Conservation (phyloP, 257 asterid species). For the Solanum gracilifrons region DNA sequence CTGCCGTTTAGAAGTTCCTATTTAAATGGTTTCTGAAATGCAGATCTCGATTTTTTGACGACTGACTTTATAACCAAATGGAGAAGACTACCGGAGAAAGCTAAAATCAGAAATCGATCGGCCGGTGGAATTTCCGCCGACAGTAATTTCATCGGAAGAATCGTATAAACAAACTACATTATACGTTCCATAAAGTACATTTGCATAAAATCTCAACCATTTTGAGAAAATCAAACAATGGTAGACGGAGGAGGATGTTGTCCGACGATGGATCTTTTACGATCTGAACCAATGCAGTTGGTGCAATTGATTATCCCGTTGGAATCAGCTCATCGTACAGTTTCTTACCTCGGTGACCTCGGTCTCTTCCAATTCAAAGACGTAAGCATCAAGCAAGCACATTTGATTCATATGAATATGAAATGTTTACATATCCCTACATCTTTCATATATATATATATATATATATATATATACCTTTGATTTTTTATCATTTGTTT, state of each 20-base stretch:
- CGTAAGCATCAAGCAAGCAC: constrained; percentile 24
- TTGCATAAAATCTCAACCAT: neutral
- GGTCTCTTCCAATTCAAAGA: constrained; percentile 57
- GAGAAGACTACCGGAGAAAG: neutral
- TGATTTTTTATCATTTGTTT: neutral
- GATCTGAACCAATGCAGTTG: constrained; percentile 62
- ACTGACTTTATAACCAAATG: neutral
- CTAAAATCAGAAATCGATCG: neutral
- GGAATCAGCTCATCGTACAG: constrained; percentile 43
- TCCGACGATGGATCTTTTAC: constrained; percentile 51
- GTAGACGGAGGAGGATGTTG: constrained; percentile 3
- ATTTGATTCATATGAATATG: neutral
- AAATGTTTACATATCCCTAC: neutral
- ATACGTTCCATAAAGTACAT: neutral
- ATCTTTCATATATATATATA: neutral
- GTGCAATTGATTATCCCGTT: constrained; percentile 48
- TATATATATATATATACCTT: neutral
- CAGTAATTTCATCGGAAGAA: neutral
- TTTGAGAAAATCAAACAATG: neutral
- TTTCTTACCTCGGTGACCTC: constrained; percentile 55
- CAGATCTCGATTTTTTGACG: neutral
- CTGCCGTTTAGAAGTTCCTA: neutral
- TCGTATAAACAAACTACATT: neutral
- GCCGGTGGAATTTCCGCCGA: neutral
- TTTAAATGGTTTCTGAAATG: neutral